phyloP scores from a whole-genome alignment of 202 grass and related monocot species.

The Cymbopogon flexuosus region DNA sequence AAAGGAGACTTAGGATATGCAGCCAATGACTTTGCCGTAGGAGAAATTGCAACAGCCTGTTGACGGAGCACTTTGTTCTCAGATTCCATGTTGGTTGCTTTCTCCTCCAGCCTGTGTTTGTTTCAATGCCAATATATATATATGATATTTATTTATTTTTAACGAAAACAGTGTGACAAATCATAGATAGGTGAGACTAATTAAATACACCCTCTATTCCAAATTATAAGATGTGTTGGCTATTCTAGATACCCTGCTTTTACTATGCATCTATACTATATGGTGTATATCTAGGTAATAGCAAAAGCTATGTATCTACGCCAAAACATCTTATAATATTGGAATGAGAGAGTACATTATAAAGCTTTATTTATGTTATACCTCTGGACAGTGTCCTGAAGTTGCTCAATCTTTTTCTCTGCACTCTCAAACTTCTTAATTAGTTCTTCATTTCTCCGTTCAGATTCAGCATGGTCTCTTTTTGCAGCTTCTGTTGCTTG shows the following conservation, averaged over 20 bases:
- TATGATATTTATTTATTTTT: slow-evolving; percentile 22
- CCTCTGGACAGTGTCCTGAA: slow-evolving; percentile 92
- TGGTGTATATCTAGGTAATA: not conserved
- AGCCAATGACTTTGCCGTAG: slow-evolving; percentile 75
- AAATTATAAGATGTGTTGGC: not conserved
- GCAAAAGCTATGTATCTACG: not conserved
- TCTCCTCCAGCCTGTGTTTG: slow-evolving; percentile 73
- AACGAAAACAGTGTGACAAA: slow-evolving; percentile 12
- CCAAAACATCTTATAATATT: not conserved
- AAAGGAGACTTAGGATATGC: slow-evolving; percentile 65
- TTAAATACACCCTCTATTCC: not conserved
- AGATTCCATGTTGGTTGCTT: slow-evolving; percentile 84
- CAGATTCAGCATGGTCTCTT: slow-evolving; percentile 66
- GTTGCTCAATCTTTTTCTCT: slow-evolving; percentile 81
- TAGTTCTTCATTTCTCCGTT: slow-evolving; percentile 75
- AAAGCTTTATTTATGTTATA: slow-evolving; percentile 33
- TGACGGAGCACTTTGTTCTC: slow-evolving; percentile 97
- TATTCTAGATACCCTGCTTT: not conserved
- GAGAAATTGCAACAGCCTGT: slow-evolving; percentile 89
- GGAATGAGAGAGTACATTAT: not conserved
- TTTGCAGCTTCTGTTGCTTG: slow-evolving; percentile 61
- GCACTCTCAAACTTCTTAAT: slow-evolving; percentile 75
- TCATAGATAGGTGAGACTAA: slow-evolving; percentile 12
- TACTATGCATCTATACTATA: not conserved
- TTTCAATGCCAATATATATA: not conserved